These are phyloP conservation scores for Blepharisma undulans DNA, from an alignment of 169 alveolate species.

Conservation along the genomic window DNA sequence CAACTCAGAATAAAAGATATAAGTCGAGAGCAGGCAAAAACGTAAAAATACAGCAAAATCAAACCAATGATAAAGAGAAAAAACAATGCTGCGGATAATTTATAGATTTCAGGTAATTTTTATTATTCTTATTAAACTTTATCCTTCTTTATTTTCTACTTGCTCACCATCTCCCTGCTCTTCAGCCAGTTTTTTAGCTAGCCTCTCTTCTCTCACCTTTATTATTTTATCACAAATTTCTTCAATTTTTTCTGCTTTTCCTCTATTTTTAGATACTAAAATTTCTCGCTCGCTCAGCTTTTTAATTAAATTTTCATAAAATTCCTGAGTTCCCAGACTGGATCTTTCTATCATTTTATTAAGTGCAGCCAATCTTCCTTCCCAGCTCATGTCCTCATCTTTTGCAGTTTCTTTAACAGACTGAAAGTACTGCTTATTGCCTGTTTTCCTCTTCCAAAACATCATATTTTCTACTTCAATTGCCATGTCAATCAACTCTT, in stretches of 20 bases:
- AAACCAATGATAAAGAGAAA: not conserved
- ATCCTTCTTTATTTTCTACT: no score
- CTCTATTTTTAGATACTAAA: no score
- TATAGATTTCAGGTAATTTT: no score
- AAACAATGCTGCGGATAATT: not conserved
- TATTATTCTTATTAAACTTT: no score
- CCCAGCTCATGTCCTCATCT: not conserved
- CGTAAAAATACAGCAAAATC: not conserved
- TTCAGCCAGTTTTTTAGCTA: no score
- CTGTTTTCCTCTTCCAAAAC: slow-evolving; percentile 25
- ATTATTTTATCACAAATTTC: no score
- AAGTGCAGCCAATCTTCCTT: not conserved
- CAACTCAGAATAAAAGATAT: not conserved
- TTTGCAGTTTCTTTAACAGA: not conserved
- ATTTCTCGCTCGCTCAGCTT: not conserved
- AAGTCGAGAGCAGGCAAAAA: not conserved
- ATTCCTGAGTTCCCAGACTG: not conserved
- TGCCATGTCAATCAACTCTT: not conserved
- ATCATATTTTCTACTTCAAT: slow-evolving; percentile 28
- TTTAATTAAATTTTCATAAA: not conserved
- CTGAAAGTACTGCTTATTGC: not conserved
- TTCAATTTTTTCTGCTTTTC: not conserved
- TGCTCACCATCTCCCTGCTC: no score
- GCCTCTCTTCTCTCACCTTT: no score
- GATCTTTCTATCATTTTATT: not conserved